Base-by-base conservation (phyloP, 2,329 filamentous ascomycete genomes). In the Fusarium tjaetaba region DNA sequence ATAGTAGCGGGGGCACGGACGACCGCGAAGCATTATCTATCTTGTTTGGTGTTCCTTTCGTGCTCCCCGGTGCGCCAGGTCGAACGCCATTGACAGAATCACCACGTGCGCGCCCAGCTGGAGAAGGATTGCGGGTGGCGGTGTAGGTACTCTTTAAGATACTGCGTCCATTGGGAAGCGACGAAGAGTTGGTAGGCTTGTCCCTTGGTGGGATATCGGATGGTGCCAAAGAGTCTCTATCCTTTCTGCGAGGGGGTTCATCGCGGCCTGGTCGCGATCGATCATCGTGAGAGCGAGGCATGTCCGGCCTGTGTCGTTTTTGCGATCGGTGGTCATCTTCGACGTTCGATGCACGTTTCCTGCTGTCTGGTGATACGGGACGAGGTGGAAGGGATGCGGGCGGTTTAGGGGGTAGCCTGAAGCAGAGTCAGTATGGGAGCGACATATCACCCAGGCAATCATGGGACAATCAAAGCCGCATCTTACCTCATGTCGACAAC, bases 1-100 rank as follows among this genome's bases (percentile, higher is more conserved):
- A 90, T 20, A 90, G 76, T 36, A 90, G 75, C 6, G 85, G 86
- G 14, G 88, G 88, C 11, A 90, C 81, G 30, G 80, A 79, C 32
- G 83, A 71, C 70, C 84, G 86, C 5, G 81, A 76, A 16, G 79
- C 76, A 16, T 76, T 71, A 26, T 86, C 84, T 26, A 77, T 55
- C 74, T 85, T 85, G 68, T 76, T 82, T 18, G 85, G 81, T 11
- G 81, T 79, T 49, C 76, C 77, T 62, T 81, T 82, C 36, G 77
- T 83, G 72, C 76, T 84, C 36, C 79, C 78, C 9, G 66, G 66
- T 36, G 75, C 70, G 64, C 79, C 81, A 13, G 83, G 81, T 10
- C 80, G 80, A 34, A 80, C 79, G 26, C 86, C 86, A 51, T 88
- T 88, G 28, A 84, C 70, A 11, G 84, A 85, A 48, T 82, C 79